Base-by-base conservation (phyloP, 148 eudicot species). In the Dianthus caryophyllus region DNA sequence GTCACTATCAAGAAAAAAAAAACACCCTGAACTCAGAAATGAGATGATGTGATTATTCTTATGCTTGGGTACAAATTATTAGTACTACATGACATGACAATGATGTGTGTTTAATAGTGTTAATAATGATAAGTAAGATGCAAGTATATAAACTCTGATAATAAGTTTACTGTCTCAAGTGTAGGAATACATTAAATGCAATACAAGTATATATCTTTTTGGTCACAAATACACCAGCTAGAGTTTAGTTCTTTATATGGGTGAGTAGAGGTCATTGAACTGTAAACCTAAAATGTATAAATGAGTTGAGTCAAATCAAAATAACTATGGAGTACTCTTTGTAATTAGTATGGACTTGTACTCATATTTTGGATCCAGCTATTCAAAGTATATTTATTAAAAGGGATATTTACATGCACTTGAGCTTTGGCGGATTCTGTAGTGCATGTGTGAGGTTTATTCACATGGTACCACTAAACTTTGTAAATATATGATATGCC, bases 161-260 rank as follows among this genome's bases (percentile, higher is more conserved):
- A 31, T 14, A 25, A 41, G 36, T 55, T 67, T 39, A 46, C 65
- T 44, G 72, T 27, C 26, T 10, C 18, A 9, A 9, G 21, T 18
- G 26, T 27, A 64, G 31, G 57, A 44, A 48, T 57, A 24, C 76
- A 73, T 73, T 73, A 0, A 73, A 66, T 73, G 76, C 46, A 5
- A 27, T n/a, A 41, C 43, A 7, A 54, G 24, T n/a, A n/a, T n/a
- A n/a, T n/a, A n/a, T n/a, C n/a, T n/a, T n/a, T 11, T 54, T 18
- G 31, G 33, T 53, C 27, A 6, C 44, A 44, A 44, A 46, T 26
- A 30, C 2, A 58, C 50, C 55, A 44, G 29, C 21, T 47, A n/a
- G n/a, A n/a, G n/a, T n/a, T n/a, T n/a, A 44, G 13, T 58, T 29
- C 26, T 27, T 68, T 26, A 56, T 26, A 10, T 26, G n/a, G 2